Base-by-base conservation (phyloP, 352 stramenopile species). In the Globisporangium carolinianum region DNA sequence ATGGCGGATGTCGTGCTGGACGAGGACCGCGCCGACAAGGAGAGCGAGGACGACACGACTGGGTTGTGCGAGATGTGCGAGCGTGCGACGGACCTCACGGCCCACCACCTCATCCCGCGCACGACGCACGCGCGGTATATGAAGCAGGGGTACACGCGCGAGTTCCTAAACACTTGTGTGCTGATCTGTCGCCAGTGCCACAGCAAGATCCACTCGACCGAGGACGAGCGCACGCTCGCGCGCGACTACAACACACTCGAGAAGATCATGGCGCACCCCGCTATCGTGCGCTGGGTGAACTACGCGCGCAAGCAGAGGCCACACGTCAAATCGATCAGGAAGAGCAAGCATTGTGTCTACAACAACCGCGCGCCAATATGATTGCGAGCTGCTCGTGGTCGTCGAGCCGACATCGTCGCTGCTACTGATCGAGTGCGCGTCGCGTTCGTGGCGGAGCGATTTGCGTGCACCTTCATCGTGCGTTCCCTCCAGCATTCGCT, bases 111-210 rank as follows among this genome's bases (percentile, higher is more conserved):
- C 7, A 97, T 97, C 54, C 94, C 94, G 5, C 87, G 87, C 45
- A 79, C 78, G n/a, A 87, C 68, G 4, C 87, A 96, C 56, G 62
- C 73, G 24, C 83, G 75, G 58, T 94, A 93, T 62, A 53, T 88
- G 35, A 89, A 91, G 62, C 83, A 85, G 50, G 87, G 85, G 2
- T 94, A 87, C 52, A 81, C 74, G 14, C 67, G 73, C 38, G 79
- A 87, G 60, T 88, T 90, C 37, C 62, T 96, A 17, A 94, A 92
- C 72, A 81, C 67, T 37, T 96, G 87, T 32, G 84, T 94, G 49
- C 68, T 86, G 72, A 96, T 98, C 47, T 98, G 94, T 64, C 83
- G 94, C 4, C 85, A 89, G 47, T 98, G 94, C 58, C 94, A 98
- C 56, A 91, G 73, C 64, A 88, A 90, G 52, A 86, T 98, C 55